Evolutionary conservation across 1,284 basidiomycete species (phyloP).

Genomic region (Gastroboletus turbinatus): DNA sequence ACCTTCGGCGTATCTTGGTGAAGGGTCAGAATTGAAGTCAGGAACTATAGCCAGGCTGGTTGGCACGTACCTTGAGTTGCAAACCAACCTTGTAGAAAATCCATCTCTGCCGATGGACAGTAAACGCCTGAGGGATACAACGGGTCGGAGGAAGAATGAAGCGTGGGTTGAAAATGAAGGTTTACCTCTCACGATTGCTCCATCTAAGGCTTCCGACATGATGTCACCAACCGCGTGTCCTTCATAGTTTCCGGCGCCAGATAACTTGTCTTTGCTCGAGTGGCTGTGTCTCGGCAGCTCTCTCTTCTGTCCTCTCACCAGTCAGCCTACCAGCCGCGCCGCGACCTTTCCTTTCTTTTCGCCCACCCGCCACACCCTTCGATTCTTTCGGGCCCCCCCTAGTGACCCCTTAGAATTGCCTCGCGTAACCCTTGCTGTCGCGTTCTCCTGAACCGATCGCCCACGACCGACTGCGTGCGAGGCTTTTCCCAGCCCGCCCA

Average conservation of each 20-base stretch:
- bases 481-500: too few relatives aligned
- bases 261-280: too few relatives aligned
- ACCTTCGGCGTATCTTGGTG: slow-evolving; percentile 4
- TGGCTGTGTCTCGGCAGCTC: too few relatives aligned
- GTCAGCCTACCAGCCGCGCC: too few relatives aligned
- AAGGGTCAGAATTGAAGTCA: not conserved
- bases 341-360: too few relatives aligned
- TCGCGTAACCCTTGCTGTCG: too few relatives aligned
- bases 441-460: too few relatives aligned
- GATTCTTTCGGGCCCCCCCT: too few relatives aligned
- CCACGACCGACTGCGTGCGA: too few relatives aligned
- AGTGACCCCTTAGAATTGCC: too few relatives aligned
- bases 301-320: too few relatives aligned
- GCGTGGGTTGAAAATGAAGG: not conserved
- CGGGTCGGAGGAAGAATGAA: not conserved
- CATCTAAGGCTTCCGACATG: not conserved
- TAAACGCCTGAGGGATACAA: not conserved
- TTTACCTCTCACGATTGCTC: slow-evolving; percentile 2
- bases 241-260: not conserved
- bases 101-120: not conserved
- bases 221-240: not conserved
- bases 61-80: not conserved
- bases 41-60: not conserved
- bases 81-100: not conserved
- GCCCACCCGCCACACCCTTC: too few relatives aligned